Conservation (phyloP, 345 rosid genomes). For the Carallia brachiata region DNA sequence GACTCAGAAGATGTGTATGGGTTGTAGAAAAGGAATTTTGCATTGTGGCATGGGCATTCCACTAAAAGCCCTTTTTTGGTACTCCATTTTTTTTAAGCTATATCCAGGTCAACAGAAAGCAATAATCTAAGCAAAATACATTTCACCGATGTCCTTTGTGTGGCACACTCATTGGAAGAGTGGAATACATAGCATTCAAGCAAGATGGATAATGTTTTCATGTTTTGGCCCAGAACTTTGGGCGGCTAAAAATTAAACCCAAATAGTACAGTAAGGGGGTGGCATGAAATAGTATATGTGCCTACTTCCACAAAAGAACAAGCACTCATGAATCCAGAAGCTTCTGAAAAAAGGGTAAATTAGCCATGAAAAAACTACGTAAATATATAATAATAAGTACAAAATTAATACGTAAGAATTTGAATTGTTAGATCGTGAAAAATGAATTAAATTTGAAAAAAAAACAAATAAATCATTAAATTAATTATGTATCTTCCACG, state of each 20-base stretch:
- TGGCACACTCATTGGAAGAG: not conserved
- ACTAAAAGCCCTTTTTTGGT: not conserved
- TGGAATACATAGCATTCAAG: not conserved
- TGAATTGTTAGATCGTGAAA: no score
- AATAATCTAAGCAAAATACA: not conserved
- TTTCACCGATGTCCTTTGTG: not conserved
- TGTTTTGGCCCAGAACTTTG: slow-evolving; percentile 1
- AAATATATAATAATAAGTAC: no score
- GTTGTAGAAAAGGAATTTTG: not conserved
- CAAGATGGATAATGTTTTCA: not conserved
- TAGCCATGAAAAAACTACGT: no score
- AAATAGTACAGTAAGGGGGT: not conserved
- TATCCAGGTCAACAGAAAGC: not conserved
- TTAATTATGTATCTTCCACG: no score
- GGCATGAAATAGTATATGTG: not conserved
- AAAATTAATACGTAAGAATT: no score
- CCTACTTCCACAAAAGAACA: not conserved
- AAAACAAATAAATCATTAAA: no score
- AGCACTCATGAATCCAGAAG: not conserved
- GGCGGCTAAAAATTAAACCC: slow-evolving; percentile 4
- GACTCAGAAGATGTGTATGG: no score
- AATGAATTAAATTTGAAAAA: no score
- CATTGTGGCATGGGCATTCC: not conserved
- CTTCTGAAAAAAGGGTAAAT: not conserved
- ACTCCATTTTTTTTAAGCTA: not conserved